These are phyloP conservation scores for Takashimella tepidaria DNA, from an alignment of 1,284 basidiomycete species.

Conservation along the genomic window DNA sequence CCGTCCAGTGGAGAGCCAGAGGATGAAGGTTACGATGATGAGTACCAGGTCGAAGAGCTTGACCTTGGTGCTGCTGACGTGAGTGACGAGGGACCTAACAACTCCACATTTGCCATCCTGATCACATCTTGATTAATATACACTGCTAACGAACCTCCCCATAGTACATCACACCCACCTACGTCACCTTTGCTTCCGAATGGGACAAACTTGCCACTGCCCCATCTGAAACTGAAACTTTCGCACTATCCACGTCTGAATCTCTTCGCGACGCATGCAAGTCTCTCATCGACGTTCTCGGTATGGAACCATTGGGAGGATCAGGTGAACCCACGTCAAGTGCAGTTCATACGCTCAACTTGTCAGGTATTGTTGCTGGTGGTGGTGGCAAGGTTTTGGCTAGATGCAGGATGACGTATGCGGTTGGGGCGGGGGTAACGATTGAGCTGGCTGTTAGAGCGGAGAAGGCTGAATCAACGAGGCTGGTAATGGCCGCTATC, in stretches of 20 bases:
- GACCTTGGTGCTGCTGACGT: constrained; percentile 79
- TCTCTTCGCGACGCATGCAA: constrained; percentile 56
- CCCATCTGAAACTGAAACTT: constrained; percentile 82
- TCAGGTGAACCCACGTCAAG: constrained; percentile 72
- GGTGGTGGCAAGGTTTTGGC: constrained; percentile 91
- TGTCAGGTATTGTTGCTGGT: constrained; percentile 81
- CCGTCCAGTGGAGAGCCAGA: constrained; percentile 95
- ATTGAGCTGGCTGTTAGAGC: constrained; percentile 90
- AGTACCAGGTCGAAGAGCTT: constrained; percentile 95
- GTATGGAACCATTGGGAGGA: constrained; percentile 94
- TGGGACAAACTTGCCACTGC: constrained; percentile 85
- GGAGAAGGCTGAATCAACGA: constrained; percentile 78
- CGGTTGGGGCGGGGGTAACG: constrained; percentile 85
- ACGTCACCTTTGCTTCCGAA: constrained; percentile 83
- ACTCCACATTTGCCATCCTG: background rate
- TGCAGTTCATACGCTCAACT: constrained; percentile 88
- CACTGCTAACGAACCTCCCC: background rate
- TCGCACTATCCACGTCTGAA: constrained; percentile 86
- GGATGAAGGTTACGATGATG: constrained; percentile 96
- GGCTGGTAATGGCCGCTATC: constrained; percentile 86
- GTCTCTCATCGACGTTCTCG: constrained; percentile 59
- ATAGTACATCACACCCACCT: constrained; percentile 82
- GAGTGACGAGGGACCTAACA: constrained; percentile 50
- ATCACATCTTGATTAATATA: background rate
- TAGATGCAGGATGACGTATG: constrained; percentile 92